Base-by-base conservation (phyloP, 192 early-diverging fungal species). In the Linnemannia exigua region DNA sequence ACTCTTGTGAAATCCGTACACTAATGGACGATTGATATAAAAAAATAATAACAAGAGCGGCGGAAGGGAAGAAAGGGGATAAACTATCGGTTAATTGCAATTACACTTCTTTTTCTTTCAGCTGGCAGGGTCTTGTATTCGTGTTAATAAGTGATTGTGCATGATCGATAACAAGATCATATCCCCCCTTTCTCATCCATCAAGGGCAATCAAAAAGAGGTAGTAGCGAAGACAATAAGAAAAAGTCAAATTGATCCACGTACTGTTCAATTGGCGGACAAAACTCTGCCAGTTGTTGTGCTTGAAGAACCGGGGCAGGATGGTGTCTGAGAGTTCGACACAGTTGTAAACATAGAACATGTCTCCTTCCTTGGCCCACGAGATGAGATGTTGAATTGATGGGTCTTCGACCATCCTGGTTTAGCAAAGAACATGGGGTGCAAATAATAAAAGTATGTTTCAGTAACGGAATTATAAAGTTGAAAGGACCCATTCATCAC, bases 271-370 rank as follows among this genome's bases (percentile, higher is more conserved):
- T 84, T 96, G 95, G 25, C 96, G 92, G 44, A 96, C 95, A 93
- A 97, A 97, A 84, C 95, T 96, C 72, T 95, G 93, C 93, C 94
- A 97, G 89, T 97, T 96, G 87, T 95, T 96, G 87, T 98, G 97
- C 87, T 97, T 97, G 80, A 97, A 98, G 79, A 96, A 94, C 83
- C 95, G 93, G 31, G 96, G 96, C 68, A 97, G 88, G 0, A 97
- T 90, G 16, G 82, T 88, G 76, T 92, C 93, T 37, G 95, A 93
- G 87, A 98, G 96, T 74, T 95, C 95, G n/a, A 94, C 95, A 11
- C 94, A 94, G 69, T 97, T 96, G 70, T 93, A 94, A 33, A 98
- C 95, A 33, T 96, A 94, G 89, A 98, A 98, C 72, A 95, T 91
- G 75, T 96, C 94, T 77, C 97, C 97, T 41, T 91, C 88, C 19